phyloP scores from a whole-genome alignment of 306 rosid genomes.

The Rosa rugosa region DNA sequence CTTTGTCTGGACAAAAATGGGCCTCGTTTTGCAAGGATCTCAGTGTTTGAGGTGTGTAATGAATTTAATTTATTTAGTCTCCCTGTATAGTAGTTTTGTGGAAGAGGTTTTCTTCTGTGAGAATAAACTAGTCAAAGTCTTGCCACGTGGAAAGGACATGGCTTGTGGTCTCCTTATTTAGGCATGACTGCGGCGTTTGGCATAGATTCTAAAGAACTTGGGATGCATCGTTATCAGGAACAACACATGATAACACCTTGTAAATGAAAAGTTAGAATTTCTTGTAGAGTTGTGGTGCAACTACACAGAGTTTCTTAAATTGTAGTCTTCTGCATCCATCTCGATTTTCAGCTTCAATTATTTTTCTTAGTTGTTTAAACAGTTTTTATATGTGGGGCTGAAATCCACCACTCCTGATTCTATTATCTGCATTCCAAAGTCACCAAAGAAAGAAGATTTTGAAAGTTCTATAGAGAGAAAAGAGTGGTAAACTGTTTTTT shows the following conservation, averaged over 20 bases:
- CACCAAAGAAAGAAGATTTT: neutral
- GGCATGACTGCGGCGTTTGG: neutral
- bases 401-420: neutral
- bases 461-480: neutral
- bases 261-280: neutral
- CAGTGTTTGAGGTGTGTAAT: conserved; percentile 78
- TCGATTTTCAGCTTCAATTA: neutral
- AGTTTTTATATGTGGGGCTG: neutral
- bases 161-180: neutral
- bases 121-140: neutral
- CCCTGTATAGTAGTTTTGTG: conserved; percentile 14
- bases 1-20: conserved; percentile 82
- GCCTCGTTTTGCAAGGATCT: conserved; percentile 76
- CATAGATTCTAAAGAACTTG: neutral
- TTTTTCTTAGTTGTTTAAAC: neutral
- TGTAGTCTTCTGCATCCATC: neutral
- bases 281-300: neutral
- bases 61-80: conserved; percentile 6
- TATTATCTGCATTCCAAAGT: neutral
- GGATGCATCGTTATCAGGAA: neutral
- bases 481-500: neutral
- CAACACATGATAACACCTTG: neutral
- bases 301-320: neutral
- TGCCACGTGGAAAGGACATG: neutral
- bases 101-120: neutral